A percentile compares a stretch with the other conserved stretches of the same genome.
Conservation (phyloP, 140 eudicot genomes). For the Oenanthe javanica region DNA sequence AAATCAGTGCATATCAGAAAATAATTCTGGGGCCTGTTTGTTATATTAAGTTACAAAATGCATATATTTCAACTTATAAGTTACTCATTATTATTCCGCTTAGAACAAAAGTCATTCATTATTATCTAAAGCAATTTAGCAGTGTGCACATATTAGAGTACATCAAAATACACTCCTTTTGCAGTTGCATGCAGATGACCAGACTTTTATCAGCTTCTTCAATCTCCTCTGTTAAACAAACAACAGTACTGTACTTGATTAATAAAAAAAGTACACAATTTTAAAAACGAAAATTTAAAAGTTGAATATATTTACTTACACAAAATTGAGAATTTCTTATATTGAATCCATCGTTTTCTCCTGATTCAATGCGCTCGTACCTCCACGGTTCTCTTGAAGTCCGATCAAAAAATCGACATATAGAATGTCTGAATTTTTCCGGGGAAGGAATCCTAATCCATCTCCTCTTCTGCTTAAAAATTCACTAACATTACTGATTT, state of each 20-base stretch:
- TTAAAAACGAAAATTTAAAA: background rate
- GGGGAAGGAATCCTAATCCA: constrained; percentile 7
- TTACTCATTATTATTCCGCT: no score
- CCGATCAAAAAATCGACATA: background rate
- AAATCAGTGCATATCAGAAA: background rate
- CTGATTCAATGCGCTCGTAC: constrained; percentile 2
- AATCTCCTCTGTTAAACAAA: background rate
- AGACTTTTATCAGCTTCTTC: background rate
- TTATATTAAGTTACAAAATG: no score
- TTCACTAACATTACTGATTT: background rate
- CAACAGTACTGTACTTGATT: background rate
- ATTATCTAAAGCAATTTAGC: background rate
- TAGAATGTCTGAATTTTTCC: background rate
- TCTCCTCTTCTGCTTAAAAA: constrained; percentile 21
- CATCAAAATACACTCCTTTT: background rate
- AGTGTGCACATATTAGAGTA: no score
- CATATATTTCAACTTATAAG: no score
- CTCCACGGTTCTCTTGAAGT: constrained; percentile 11
- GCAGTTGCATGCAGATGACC: constrained; percentile 13
- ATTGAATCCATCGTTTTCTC: background rate
- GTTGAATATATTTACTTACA: constrained; percentile 10
- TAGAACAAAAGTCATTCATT: background rate
- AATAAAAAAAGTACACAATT: background rate
- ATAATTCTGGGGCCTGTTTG: background rate
- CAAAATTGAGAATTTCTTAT: constrained; percentile 12